Evolutionary conservation across 331 rosid species (phyloP), one percentile per base, ranked within the genome.

Genomic region (Acacia concinna): DNA sequence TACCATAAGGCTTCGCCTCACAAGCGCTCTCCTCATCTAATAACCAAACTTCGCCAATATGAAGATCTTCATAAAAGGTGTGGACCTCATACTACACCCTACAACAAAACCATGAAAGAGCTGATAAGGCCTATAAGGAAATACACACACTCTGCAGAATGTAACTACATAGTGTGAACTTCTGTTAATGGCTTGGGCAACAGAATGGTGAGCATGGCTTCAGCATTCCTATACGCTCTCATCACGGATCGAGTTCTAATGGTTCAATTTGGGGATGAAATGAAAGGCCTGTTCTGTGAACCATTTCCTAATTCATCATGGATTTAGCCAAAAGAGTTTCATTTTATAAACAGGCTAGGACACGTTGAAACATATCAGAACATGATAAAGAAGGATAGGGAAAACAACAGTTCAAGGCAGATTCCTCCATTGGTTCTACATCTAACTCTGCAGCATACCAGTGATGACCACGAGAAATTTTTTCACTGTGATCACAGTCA

Each of bases 401-500:
- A 34, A 20, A 51, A 51, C 6, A 73, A 75, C 68, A 74, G 41
- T n/a, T 65, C 75, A 32, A 80, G 23, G 2, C 59, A 62, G 11
- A n/a, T 47, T 30, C 21, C 73, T 6, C 84, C 88, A 3, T 66
- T 73, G 13, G 75, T 79, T 70, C 32, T 88, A 1, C 81, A 82
- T 82, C 77, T 88, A 21, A 83, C 77, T 82, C 79, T 86, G 21
- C 82, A 54, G 15, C 88, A 88, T 81, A 83, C 85, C 70, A 68
- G 64, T 10, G 83, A 84, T 67, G 82, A 81, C 5, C 85, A 60
- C 12, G 92, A 88, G 35, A 88, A 68, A 54, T 75, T 82, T 1
- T 88, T 88, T 59, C 87, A 86, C 71, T 86, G 88, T 41, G 87
- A 86, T 62, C 71, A 86, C 47, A 77, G 84, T 21, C 87, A 88